Evolutionary conservation across 2,329 filamentous ascomycete species (phyloP).

Genomic region (Aspergillus pseudoterreus): DNA sequence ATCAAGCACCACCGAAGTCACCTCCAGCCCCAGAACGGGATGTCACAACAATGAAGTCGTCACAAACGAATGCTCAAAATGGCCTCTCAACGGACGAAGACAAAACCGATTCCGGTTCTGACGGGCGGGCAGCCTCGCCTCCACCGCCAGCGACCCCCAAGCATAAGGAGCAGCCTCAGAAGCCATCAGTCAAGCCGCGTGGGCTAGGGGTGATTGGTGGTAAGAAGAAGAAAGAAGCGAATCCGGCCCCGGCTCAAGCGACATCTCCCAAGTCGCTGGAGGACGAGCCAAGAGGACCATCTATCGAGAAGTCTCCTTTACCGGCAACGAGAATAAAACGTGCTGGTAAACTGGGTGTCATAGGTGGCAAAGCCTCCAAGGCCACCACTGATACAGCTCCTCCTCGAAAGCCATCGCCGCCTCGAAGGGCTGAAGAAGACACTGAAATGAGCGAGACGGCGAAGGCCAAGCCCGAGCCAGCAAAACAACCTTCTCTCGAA

Average conservation of each 20-base stretch:
- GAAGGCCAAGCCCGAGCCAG: constrained; percentile 1
- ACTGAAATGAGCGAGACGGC: not conserved
- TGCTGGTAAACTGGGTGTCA: constrained; percentile 31
- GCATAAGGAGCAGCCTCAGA: not conserved
- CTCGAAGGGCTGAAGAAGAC: not conserved
- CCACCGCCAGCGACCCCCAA: not conserved
- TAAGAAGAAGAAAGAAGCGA: constrained; percentile 20
- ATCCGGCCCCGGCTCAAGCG: not conserved
- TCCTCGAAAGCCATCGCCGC: not conserved
- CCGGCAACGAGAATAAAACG: constrained; percentile 1
- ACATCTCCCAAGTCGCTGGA: not conserved
- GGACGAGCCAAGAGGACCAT: not conserved
- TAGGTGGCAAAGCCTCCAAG: constrained; percentile 27
- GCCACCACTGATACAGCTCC: constrained; percentile 2
- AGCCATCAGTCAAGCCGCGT: not conserved
- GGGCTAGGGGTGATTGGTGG: constrained; percentile 29
- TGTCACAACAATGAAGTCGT: not conserved
- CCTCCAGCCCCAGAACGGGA: not conserved
- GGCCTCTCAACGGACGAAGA: not conserved
- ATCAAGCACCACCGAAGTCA: not conserved
- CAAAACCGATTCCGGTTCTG: constrained; percentile 4
- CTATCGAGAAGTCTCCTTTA: not conserved
- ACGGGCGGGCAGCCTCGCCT: not conserved
- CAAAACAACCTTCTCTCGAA: not conserved
- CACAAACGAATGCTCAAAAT: not conserved